Base-by-base conservation (phyloP, 805 yeast species). In the Ogataea corticis region DNA sequence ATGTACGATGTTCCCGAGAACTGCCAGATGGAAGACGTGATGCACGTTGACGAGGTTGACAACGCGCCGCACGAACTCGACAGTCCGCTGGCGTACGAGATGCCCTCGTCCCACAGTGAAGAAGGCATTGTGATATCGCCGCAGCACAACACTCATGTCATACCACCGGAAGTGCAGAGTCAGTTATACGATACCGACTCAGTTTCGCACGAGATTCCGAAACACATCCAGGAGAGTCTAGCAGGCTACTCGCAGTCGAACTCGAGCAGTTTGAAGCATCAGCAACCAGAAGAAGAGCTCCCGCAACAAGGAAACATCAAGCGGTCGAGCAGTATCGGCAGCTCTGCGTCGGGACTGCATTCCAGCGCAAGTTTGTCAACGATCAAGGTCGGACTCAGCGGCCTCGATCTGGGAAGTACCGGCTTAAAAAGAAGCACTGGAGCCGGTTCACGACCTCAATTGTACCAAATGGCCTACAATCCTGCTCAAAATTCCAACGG, bases 1-100 rank as follows among this genome's bases (percentile, higher is more conserved):
- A 55, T 65, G 63, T 62, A 49, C 46, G 72, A 69, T 58, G 62
- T 68, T 52, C 79, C 58, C 56, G 75, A 56, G 70, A 70, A 57
- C 68, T 79, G 63, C 41, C 69, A 65, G 47, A 48, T 65, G 28
- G 63, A 63, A 41, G 63, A 59, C 39, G 54, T 46, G 14, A 57
- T 58, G 64, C 62, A 58, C 27, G 41, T 57, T 27, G 65, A 56
- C 38, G 48, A 19, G 10, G 12, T 19, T 9, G 28, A 17, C 3
- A 9, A 19, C 3, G 6, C 33, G 13, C 34, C 19, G 28, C 34
- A 29, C 16, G 41, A 38, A n/a, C 19, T 30, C 29, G 11, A 38
- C 16, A 29, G 35, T 30, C 41, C 33, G 10, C 18, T 29, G 19
- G n/a, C 33, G 13, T 38, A 30, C 14, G 41, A 38, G 18, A 14